Evolutionary conservation across 768 basidiomycete genomes (phyloP), one percentile per base, ranked within the genome.

Genomic region (Boletus sp.): DNA sequence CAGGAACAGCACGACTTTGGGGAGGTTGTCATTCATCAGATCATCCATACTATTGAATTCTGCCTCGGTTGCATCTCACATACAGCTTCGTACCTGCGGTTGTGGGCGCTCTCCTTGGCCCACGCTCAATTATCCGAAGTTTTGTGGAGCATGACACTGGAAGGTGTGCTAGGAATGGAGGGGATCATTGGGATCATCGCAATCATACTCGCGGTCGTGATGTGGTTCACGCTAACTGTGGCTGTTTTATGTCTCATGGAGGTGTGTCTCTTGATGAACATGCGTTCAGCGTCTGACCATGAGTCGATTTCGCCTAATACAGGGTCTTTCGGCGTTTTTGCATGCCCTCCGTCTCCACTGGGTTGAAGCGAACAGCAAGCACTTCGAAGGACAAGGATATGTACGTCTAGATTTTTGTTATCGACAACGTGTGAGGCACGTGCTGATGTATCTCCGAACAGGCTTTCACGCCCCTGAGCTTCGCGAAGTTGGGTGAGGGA

Each of bases 1-100:
- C 67, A 87, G 82, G 84, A 93, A 74, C 79, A 90, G 45, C 92
- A 95, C 69, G 93, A 97, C 66, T 92, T 98, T 72, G 78, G 93
- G 66, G 97, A 99, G 72, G 83, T 97, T 54, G 83, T 97, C 23
- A 90, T 98, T 55, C 96, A 99, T 73, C 97, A 99, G 72, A 79
- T 97, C 57, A 99, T 99, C 66, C 97, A 98, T 73, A 96, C 94
- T 25, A 98, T 99, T 72, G 97, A 99, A 75, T 99, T 98, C 74
- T 99, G 97, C 69, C 84, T 99, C 33, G 97, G 96, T 7, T 98
- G 96, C 72, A 98, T 98, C 65, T 98, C 96, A 59, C 96, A 98
- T 72, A 98, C 96, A 1, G 92, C 92, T 13, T 93, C 90, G 15
- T 92, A 91, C 72, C 82, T 93, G 45, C 89, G 96, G 68, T 79